Base-by-base conservation (phyloP, 164 flowering plant genomes). In the Nymphaea thermarum region DNA sequence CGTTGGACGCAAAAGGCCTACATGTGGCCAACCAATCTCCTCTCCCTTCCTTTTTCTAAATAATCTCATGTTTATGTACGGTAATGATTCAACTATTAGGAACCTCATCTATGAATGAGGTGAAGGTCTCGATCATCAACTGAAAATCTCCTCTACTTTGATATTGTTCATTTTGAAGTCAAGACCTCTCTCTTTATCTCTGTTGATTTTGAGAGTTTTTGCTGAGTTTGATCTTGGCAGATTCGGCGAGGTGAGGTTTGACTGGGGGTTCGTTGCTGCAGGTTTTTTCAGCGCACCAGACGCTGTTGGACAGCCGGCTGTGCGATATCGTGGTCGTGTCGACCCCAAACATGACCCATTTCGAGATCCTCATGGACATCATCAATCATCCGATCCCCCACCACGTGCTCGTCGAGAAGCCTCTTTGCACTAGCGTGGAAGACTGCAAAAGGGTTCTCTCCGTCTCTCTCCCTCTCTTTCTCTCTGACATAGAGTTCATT, bases 321-420 rank as follows among this genome's bases (percentile, higher is more conserved):
- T 94, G 98, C 74, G 97, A 94, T 78, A 90, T 88, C 25, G 79
- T 91, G 71, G 80, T 91, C 60, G 91, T 94, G 12, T 89, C 98
- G 25, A 69, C 83, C 75, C 98, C 98, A 60, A 94, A 94, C 79
- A 91, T 94, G 97, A 91, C 95, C 18, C 98, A 94, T 74, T 89
- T 74, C 78, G 78, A 83, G 70, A 94, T 94, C 12, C 81, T 94
- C 1, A 88, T 94, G 90, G 98, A 94, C 66, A 88, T 94, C 72
- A 81, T 94, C 74, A 77, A 73, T 71, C 89, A 94, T 68, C 89
- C 91, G 2, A 91, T 74, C 70, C 89, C 90, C 43, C 98, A 94
- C 77, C 98, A 94, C 66, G 84, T 91, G 15, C 82, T 91, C 17
- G 97, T 94, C 66, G 98, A 94, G 82, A 94, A 94, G 88, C 98